phyloP scores from a whole-genome alignment of 192 early-diverging fungal genomes.

The Backusella psychrophila region DNA sequence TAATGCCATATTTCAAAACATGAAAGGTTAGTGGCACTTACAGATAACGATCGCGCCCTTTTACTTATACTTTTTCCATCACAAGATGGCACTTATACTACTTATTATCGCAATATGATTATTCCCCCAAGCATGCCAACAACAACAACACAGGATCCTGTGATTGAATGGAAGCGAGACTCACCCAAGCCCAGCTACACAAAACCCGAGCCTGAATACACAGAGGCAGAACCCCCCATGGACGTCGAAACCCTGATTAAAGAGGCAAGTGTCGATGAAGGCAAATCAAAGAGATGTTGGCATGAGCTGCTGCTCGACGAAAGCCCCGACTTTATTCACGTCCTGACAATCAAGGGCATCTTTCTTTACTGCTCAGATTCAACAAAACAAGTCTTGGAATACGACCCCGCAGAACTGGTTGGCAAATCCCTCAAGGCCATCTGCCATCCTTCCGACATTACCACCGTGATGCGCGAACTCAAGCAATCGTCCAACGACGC shows the following conservation, averaged over 20 bases:
- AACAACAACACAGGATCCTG: background rate
- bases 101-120: slow-evolving; percentile 47
- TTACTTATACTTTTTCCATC: background rate
- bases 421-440: slow-evolving; percentile 55
- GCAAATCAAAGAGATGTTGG: slow-evolving; percentile 30
- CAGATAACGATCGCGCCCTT: background rate
- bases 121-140: slow-evolving; percentile 34
- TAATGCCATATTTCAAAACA: slow-evolving; percentile 60
- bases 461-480: slow-evolving; percentile 67
- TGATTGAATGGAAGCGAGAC: slow-evolving; percentile 10
- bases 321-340: slow-evolving; percentile 61
- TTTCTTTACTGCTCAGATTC: slow-evolving; percentile 61
- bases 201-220: background rate
- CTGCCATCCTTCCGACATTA: slow-evolving; percentile 64
- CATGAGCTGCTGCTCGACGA: slow-evolving; percentile 51
- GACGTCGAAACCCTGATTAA: slow-evolving; percentile 24
- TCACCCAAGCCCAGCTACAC: slow-evolving; percentile 8
- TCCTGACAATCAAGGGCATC: slow-evolving; percentile 63
- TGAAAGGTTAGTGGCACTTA: slow-evolving; percentile 36
- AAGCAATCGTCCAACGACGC: slow-evolving; percentile 44
- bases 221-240: background rate
- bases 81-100: slow-evolving; percentile 50
- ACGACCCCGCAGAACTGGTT: slow-evolving; percentile 52
- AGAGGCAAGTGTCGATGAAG: slow-evolving; percentile 36
- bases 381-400: slow-evolving; percentile 50